These are phyloP conservation scores for Parathielavia hyrcaniae DNA, from an alignment of 495 filamentous ascomycete genomes.

Conservation along the genomic window DNA sequence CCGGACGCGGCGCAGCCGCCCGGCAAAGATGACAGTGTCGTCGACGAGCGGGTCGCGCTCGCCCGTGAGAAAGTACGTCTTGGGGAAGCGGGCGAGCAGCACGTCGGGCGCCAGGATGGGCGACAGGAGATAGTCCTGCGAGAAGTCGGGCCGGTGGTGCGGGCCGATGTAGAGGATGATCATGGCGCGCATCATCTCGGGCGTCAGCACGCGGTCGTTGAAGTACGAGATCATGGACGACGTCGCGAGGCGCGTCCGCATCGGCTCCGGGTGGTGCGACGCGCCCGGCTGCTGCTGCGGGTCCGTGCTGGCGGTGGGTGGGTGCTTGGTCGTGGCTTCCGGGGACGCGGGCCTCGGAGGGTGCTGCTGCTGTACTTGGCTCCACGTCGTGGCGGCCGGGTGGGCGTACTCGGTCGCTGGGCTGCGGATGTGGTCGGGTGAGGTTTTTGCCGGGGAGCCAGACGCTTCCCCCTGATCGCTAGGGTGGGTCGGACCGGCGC, in stretches of 20 bases:
- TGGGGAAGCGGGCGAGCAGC: constrained; percentile 76
- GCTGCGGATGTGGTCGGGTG: constrained; percentile 16
- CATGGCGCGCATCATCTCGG: constrained; percentile 99
- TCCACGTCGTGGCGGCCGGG: constrained; percentile 35
- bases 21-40: constrained; percentile 93
- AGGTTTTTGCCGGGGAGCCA: neutral
- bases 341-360: constrained; percentile 10
- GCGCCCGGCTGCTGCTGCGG: constrained; percentile 21
- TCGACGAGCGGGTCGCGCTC: constrained; percentile 94
- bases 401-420: constrained; percentile 43
- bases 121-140: constrained; percentile 80
- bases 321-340: neutral
- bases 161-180: constrained; percentile 97
- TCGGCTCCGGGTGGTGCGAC: constrained; percentile 54
- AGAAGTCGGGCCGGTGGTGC: constrained; percentile 85
- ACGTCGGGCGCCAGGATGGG: constrained; percentile 83
- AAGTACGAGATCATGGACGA: constrained; percentile 97
- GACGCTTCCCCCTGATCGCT: neutral
- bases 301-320: neutral
- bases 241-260: constrained; percentile 81
- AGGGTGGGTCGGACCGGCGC: neutral
- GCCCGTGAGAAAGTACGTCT: constrained; percentile 87
- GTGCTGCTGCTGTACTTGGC: constrained; percentile 25
- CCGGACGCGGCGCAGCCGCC: constrained; percentile 76
- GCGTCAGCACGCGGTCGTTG: constrained; percentile 87